phyloP scores from a whole-genome alignment of 345 rosid species.

The Cardamine chenopodiifolia region DNA sequence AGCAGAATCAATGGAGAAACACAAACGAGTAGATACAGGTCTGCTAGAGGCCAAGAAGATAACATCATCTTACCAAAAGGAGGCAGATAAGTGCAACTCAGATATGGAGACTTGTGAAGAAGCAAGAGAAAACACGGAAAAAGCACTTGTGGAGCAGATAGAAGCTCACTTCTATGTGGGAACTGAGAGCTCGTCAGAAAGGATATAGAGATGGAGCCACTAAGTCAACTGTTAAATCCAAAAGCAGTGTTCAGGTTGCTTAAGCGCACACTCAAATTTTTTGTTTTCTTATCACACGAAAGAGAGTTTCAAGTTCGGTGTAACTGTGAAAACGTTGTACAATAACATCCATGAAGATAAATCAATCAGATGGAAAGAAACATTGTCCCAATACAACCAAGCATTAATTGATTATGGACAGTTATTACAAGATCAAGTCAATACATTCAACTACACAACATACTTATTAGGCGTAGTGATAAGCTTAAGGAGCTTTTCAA shows the following conservation, averaged over 20 bases:
- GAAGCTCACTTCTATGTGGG: conserved; percentile 80
- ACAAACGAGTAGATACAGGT: conserved; percentile 68
- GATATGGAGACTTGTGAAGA: conserved; percentile 99
- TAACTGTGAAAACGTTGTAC: conserved; percentile 23
- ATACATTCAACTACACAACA: conserved; percentile 5
- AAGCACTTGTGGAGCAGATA: conserved; percentile 66
- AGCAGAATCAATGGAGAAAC: conserved; percentile 76
- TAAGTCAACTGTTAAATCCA: conserved; percentile 51
- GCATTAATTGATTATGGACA: conserved; percentile 23
- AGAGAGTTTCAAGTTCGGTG: neutral
- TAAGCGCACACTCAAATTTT: conserved; percentile 28
- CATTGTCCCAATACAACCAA: conserved; percentile 20
- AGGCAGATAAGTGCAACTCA: conserved; percentile 95
- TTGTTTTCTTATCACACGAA: conserved; percentile 8
- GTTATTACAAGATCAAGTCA: conserved; percentile 13
- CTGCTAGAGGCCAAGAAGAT: conserved; percentile 94
- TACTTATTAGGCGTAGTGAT: conserved; percentile 17
- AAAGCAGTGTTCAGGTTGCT: conserved; percentile 54
- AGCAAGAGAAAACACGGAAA: conserved; percentile 87
- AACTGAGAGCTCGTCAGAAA: conserved; percentile 76
- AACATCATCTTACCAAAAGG: conserved; percentile 90
- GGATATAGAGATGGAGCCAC: conserved; percentile 79
- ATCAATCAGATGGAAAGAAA: conserved; percentile 8
- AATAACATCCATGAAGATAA: conserved; percentile 16
- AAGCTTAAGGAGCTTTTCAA: neutral